Evolutionary conservation across 2,329 filamentous ascomycete species (phyloP), one percentile per base, ranked within the genome.

Genomic region (Calonectria hawksworthii): DNA sequence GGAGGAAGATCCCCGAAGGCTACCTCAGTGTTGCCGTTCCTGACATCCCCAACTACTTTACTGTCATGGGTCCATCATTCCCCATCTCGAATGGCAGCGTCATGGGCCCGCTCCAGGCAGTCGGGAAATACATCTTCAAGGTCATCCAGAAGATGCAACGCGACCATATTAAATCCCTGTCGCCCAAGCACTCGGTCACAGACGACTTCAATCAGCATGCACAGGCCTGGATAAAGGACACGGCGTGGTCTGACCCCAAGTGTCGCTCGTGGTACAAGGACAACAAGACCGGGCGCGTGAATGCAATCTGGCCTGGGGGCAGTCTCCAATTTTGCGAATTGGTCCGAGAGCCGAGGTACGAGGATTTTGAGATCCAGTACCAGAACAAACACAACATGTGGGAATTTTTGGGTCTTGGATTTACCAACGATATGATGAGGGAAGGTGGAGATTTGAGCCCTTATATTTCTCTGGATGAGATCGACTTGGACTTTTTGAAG

Each of bases 341-440:
- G 47, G 47, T 72, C 13, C 14, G 26, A 23, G 38, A 56, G 34
- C 59, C 61, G 8, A 41, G 69, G 18, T 72, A 66, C 11, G 69
- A 72, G 32, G 69, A 72, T n/a, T 72, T 66, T 28, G 69, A 72
- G 18, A 72, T 72, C 18, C 21, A 65, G 14, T 72, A 72, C 50
- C 44, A 66, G 26, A 69, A 69, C 36, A 50, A 50, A 16, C 36
- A 61, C 21, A 69, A 69, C 41, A 69, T 69, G 52, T 69, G 67
- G 67, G 67, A 36, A 21, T 69, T 69, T 14, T 7, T 50, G 8
- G 67, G 67, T 14, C 67, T 69, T 11, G 67, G 67, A 1, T 69
- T 69, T n/a, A 69, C 67, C 1, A 63, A 30, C 3, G 54, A 69
- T 9, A 69, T 69, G 67, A 28, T 41, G 38, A 38, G 9, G 13